Evolutionary conservation across 2,329 filamentous ascomycete species (phyloP).

Genomic region (Hypoxylon sp.): DNA sequence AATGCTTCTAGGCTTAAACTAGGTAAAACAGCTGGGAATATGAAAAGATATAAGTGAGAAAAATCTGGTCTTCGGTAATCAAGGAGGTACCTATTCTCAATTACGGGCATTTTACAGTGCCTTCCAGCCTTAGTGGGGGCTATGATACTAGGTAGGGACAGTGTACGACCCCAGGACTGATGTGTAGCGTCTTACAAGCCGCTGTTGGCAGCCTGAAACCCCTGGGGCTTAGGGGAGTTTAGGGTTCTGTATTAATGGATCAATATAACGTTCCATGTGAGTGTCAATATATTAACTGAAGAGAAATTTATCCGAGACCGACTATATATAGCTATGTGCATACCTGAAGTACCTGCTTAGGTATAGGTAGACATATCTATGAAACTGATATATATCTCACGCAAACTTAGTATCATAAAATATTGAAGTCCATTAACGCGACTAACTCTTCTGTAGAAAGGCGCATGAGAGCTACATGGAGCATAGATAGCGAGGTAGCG

Average conservation of each 20-base stretch:
- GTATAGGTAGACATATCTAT: no score
- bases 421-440: no score
- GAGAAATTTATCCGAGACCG: no score
- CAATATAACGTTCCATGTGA: no score
- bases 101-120: neutral
- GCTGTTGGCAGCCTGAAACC: neutral
- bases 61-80: neutral
- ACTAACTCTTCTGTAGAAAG: no score
- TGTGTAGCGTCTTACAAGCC: neutral
- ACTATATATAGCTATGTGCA: no score
- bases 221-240: neutral
- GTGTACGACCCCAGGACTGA: neutral
- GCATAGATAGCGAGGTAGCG: neutral
- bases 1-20: neutral
- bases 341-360: no score
- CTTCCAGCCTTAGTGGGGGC: neutral
- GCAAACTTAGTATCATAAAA: no score
- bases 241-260: neutral
- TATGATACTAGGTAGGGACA: neutral
- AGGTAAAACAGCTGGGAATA: neutral
- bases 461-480: no score
- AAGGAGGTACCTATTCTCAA: neutral
- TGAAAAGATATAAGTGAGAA: neutral
- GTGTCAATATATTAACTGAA: no score
- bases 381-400: no score